Base-by-base conservation (phyloP, 192 early-diverging fungal species). In the Backusella sp. region DNA sequence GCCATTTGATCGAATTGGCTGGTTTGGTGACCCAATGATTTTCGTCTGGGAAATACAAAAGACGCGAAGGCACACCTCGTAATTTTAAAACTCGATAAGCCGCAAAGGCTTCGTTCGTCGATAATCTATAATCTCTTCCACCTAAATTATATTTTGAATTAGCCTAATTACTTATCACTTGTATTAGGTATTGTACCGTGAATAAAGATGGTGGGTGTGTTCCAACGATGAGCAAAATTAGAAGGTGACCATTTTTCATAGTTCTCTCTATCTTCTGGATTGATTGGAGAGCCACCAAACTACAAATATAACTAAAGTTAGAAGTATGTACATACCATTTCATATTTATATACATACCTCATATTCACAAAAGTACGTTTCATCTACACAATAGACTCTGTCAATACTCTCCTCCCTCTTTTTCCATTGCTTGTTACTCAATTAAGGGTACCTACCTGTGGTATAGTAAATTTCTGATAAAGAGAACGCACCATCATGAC, bases 31-130 rank as follows among this genome's bases (percentile, higher is more conserved):
- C 90, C 70, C 76, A 78, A 52, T 74, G 77, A 34, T 88, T 88
- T 73, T 94, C 93, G 74, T 93, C 91, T 15, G 89, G 89, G 77
- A 96, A 96, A 72, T 92, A 92, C 41, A 96, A 68, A 14, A 95
- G 80, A 2, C 88, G 84, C 0, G 92, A 87, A 34, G 89, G 89
- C 11, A 94, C 86, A 36, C 90, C 89, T 62, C 85, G 86, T 37
- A 94, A 88, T 73, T 93, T 91, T 32, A 96, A 82, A 65, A 93
- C 88, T 0, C 93, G 90, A 81, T 93, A 96, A 0, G 91, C 83
- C 1, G 89, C 76, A 34, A 96, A 74, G 7, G 91, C 94, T 79
- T 96, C 90, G 32, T 84, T 87, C 14, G 90, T 82, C 2, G 92
- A 80, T 26, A 94, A 75, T 15, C 94, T 84, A 77, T 88, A 94